These are phyloP conservation scores for Danielia oregonensis DNA, from an alignment of 805 yeast species.

Conservation along the genomic window DNA sequence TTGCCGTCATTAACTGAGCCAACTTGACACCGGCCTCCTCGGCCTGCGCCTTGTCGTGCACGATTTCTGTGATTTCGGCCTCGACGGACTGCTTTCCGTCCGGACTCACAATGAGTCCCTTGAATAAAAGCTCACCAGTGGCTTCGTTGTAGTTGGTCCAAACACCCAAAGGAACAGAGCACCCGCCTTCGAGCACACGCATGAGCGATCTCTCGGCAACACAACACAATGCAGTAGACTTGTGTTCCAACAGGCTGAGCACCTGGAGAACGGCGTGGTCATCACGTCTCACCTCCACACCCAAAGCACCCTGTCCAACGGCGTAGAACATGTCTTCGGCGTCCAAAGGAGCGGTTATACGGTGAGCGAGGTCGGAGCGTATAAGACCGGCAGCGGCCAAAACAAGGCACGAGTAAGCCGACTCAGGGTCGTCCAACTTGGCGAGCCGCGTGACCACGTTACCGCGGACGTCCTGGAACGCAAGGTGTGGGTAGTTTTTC, in stretches of 20 bases:
- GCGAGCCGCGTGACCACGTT: conserved; percentile 67
- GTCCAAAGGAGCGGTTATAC: conserved; percentile 71
- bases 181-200: conserved; percentile 93
- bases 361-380: conserved; percentile 64
- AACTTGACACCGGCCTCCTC: conserved; percentile 63
- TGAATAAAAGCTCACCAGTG: conserved; percentile 47
- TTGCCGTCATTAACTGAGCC: conserved; percentile 60
- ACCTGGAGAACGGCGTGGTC: conserved; percentile 59
- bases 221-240: conserved; percentile 68
- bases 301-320: conserved; percentile 98
- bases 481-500: conserved; percentile 70
- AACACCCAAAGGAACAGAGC: conserved; percentile 96
- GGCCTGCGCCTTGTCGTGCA: conserved; percentile 55
- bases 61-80: conserved; percentile 39
- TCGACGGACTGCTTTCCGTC: conserved; percentile 76
- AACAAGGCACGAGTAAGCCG: conserved; percentile 68
- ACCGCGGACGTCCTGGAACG: conserved; percentile 85
- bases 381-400: conserved; percentile 90
- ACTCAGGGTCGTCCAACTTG: conserved; percentile 71
- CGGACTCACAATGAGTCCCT: conserved; percentile 76
- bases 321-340: conserved; percentile 88
- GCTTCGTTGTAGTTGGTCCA: conserved; percentile 48
- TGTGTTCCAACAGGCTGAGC: conserved; percentile 62
- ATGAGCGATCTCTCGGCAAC: conserved; percentile 83
- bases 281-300: conserved; percentile 77